Evolutionary conservation across 768 basidiomycete genomes (phyloP).

Genomic region (Naematelia aurantialba): DNA sequence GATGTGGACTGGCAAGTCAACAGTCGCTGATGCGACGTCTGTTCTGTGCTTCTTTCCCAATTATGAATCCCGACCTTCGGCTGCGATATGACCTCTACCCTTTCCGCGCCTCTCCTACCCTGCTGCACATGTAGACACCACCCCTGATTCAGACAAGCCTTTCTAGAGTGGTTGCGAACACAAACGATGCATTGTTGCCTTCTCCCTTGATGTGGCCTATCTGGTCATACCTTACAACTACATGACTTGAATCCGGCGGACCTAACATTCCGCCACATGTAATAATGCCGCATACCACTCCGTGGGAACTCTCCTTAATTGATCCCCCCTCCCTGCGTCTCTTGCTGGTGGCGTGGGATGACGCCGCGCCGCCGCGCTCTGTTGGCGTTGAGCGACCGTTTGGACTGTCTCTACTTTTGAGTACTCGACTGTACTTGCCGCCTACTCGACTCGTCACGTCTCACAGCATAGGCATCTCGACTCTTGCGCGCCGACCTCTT

Average conservation of each 20-base stretch:
- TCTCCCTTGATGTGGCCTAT: too few relatives aligned
- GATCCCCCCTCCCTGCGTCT: neutral
- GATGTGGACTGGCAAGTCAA: too few relatives aligned
- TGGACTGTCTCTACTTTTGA: too few relatives aligned
- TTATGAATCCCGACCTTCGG: too few relatives aligned
- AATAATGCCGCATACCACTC: neutral
- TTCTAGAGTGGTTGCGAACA: constrained; percentile 27
- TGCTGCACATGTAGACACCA: constrained; percentile 29
- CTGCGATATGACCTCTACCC: too few relatives aligned
- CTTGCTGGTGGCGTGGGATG: neutral
- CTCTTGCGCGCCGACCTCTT: too few relatives aligned
- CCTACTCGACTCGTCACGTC: too few relatives aligned
- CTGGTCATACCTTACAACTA: too few relatives aligned
- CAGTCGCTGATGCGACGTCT: neutral
- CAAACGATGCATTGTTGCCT: neutral
- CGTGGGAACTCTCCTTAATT: neutral
- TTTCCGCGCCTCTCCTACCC: neutral
- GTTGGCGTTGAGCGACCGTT: neutral
- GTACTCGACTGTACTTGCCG: too few relatives aligned
- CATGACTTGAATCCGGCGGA: too few relatives aligned
- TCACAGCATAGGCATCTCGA: too few relatives aligned
- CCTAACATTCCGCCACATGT: neutral
- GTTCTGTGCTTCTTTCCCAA: constrained; percentile 1
- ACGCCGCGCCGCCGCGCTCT: neutral
- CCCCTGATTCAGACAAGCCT: constrained; percentile 47